Conservation (phyloP, 495 filamentous ascomycete species). For the Aspergillus affinis region DNA sequence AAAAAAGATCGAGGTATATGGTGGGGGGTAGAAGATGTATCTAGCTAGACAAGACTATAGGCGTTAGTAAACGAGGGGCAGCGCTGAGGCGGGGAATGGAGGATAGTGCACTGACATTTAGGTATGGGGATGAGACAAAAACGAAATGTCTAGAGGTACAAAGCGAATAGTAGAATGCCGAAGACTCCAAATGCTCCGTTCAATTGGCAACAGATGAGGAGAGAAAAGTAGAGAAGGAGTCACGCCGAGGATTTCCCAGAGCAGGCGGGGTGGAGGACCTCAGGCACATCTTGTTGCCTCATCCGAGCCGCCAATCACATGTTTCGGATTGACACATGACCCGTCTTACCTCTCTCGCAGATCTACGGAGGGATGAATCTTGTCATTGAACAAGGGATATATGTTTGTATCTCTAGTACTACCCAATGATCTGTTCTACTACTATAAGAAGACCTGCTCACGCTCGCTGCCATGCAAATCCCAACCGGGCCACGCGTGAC, state of each 20-base stretch:
- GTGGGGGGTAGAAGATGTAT: background rate
- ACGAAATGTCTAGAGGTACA: too few relatives aligned
- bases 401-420: too few relatives aligned
- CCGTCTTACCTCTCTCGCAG: too few relatives aligned
- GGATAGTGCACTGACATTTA: background rate
- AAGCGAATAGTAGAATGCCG: background rate
- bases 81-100: background rate
- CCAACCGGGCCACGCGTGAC: slow-evolving; percentile 47
- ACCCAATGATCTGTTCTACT: too few relatives aligned
- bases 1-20: background rate
- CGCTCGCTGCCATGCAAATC: slow-evolving; percentile 28
- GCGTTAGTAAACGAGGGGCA: slow-evolving; percentile 1
- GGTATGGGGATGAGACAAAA: too few relatives aligned
- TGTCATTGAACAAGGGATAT: too few relatives aligned
- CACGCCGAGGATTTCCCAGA: slow-evolving; percentile 6
- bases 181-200: background rate
- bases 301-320: background rate
- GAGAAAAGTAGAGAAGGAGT: slow-evolving; percentile 1
- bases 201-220: background rate
- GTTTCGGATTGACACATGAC: background rate
- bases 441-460: too few relatives aligned
- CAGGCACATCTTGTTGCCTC: background rate
- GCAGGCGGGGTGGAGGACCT: slow-evolving; percentile 7
- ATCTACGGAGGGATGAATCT: too few relatives aligned
- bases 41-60: background rate